Evolutionary conservation across 768 basidiomycete genomes (phyloP), one percentile per base, ranked within the genome.

Genomic region (Suillus lakei): DNA sequence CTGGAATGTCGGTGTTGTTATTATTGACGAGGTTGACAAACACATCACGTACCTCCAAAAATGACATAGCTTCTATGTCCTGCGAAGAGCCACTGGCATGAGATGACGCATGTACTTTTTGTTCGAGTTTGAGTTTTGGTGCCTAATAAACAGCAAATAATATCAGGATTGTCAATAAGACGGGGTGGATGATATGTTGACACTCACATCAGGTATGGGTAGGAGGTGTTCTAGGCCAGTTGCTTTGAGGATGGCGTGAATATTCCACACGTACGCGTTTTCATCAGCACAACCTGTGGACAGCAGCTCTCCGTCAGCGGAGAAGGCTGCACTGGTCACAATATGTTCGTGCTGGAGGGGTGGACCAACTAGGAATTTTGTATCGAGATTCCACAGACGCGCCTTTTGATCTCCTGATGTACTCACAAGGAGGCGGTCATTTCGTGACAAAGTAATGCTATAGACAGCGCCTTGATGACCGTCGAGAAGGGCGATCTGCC

Each of bases 351-450:
- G 77, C 48, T 73, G 70, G 2, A 71, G 48, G 16, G 50, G 50
- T 3, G 71, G 72, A 1, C 71, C 70, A 1, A 76, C 60, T 9
- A 68, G 66, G 7, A 74, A 50, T 32, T 72, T 72, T 0, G 69
- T 69, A 41, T 39, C 26, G 10, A 72, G 39, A 32, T 77, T 68
- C 76, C 76, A 77, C 2, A 77, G 62, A 0, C 77, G 74, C 2
- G 71, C 74, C n/a, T 72, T 70, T 1, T 69, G 74, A 26, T 77
- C 76, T 12, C 68, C 71, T 50, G 76, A 77, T 1, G 69, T 69
- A 1, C 77, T 77, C 0, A 70, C 76, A 55, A 77, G 73, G 28
- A 68, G 68, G 4, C 43, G 66, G 3, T 74, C 77, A 32, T 67
- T 62, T 3, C 74, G 76, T 0, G 74, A 78, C 55, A 77, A 54